Base-by-base conservation (phyloP, 148 eudicot species). In the Camellia japonica region DNA sequence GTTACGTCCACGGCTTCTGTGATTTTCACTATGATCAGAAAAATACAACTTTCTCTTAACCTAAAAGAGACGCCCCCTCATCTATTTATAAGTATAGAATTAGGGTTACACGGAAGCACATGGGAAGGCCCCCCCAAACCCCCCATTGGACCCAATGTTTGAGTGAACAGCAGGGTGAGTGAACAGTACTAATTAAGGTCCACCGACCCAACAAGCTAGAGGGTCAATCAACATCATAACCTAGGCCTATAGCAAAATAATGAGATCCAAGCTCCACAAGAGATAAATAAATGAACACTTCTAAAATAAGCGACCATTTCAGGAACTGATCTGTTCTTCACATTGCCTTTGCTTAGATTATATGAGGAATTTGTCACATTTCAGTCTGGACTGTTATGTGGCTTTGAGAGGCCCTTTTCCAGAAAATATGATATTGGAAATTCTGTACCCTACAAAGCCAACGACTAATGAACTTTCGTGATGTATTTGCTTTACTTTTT, bases 161-260 rank as follows among this genome's bases (percentile, higher is more conserved):
- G 30, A 30, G 30, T 30, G 30, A 30, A 30, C 30, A 30, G 30
- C 1, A 30, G 30, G 30, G 30, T 30, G 30, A 30, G 30, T 30
- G 30, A 30, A 30, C 30, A 30, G 30, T 30, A 30, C 30, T 30
- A 30, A 30, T 30, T 30, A 30, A 30, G 30, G 30, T 30, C 30
- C 30, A 30, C 30, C 30, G 30, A 30, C 30, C 30, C 30, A 30
- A 30, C 42, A 10, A 72, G 75, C 58, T 20, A 52, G n/a, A 20
- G 59, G 75, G 75, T 52, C 43, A 51, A 52, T 56, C 60, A 52
- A 51, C 58, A 52, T 72, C 60, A 47, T 72, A 72, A 18, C 60
- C 64, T 60, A 15, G 42, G 42, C 75, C 75, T 5, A 23, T 10
- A 72, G 73, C 38, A 58, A 16, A 61, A 41, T 19, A 16, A 58